These are phyloP conservation scores for Penicillium corylophilum DNA, from an alignment of 2,329 filamentous ascomycete species.

Conservation along the genomic window DNA sequence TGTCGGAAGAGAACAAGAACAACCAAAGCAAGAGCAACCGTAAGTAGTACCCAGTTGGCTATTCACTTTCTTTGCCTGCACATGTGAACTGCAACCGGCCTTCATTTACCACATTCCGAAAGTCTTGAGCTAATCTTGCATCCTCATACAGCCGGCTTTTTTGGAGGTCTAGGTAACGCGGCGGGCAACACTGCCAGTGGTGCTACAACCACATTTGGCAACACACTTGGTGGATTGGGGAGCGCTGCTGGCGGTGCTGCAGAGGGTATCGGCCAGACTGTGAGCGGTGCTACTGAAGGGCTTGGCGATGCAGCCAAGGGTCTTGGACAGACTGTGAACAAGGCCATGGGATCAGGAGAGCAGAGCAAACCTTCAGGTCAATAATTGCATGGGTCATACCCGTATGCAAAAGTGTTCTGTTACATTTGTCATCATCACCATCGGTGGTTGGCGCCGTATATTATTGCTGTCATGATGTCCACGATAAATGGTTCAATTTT, in stretches of 20 bases:
- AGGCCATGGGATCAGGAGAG: constrained; percentile 19
- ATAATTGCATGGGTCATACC: neutral
- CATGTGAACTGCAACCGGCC: neutral
- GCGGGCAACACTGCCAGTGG: constrained; percentile 28
- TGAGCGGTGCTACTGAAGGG: constrained; percentile 23
- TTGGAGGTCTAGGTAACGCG: constrained; percentile 26
- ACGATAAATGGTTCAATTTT: too few species aligned
- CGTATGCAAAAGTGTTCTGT: too few species aligned
- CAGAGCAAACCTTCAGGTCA: constrained; percentile 15
- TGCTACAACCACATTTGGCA: constrained; percentile 22
- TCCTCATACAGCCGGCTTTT: constrained; percentile 9
- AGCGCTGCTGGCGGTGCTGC: constrained; percentile 26
- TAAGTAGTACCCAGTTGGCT: neutral
- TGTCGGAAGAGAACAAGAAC: neutral
- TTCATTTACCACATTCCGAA: neutral
- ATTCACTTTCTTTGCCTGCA: neutral
- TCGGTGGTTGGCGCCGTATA: too few species aligned
- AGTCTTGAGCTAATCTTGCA: neutral
- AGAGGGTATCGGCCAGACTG: constrained; percentile 31
- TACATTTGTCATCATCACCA: too few species aligned
- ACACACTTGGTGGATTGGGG: constrained; percentile 27
- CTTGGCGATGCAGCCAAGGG: constrained; percentile 25
- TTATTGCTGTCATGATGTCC: too few species aligned
- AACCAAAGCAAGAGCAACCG: neutral
- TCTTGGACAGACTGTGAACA: constrained; percentile 25